Evolutionary conservation across 192 early-diverging fungal species (phyloP).

Genomic region (Phlyctochytrium bullatum): DNA sequence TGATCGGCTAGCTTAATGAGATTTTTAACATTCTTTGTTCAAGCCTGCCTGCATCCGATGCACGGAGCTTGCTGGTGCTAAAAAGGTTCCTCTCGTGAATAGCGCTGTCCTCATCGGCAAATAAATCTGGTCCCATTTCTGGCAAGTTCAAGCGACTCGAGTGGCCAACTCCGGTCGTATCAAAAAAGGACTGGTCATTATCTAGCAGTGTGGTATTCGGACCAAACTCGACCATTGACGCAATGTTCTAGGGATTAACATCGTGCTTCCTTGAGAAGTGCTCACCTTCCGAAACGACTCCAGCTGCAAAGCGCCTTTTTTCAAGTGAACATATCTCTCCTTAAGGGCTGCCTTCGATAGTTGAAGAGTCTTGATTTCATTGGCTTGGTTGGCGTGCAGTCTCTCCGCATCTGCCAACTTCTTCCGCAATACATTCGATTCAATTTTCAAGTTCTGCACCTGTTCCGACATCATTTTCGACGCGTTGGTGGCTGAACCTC

Average conservation of each 20-base stretch:
- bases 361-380: slow-evolving; percentile 26
- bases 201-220: slow-evolving; percentile 22
- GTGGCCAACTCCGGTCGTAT: too few species aligned
- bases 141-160: too few species aligned
- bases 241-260: slow-evolving; percentile 33
- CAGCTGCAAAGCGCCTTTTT: slow-evolving; percentile 37
- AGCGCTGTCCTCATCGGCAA: too few species aligned
- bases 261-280: not conserved
- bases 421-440: slow-evolving; percentile 12
- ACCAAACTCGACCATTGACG: slow-evolving; percentile 40
- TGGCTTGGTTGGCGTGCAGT: slow-evolving; percentile 10
- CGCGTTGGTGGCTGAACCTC: not conserved
- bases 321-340: slow-evolving; percentile 35
- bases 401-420: slow-evolving; percentile 28
- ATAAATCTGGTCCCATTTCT: too few species aligned
- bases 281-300: slow-evolving; percentile 44
- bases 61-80: too few species aligned
- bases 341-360: slow-evolving; percentile 21
- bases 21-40: too few species aligned
- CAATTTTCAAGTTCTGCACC: slow-evolving; percentile 27
- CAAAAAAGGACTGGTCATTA: slow-evolving; percentile 28
- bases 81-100: too few species aligned
- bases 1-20: too few species aligned
- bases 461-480: slow-evolving; percentile 2
- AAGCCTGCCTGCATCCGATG: too few species aligned